Percentiles rank a stretch among this genome's conserved stretches.
Conservation (phyloP, 116 monocot species). For the Papilionanthe hybrid region DNA sequence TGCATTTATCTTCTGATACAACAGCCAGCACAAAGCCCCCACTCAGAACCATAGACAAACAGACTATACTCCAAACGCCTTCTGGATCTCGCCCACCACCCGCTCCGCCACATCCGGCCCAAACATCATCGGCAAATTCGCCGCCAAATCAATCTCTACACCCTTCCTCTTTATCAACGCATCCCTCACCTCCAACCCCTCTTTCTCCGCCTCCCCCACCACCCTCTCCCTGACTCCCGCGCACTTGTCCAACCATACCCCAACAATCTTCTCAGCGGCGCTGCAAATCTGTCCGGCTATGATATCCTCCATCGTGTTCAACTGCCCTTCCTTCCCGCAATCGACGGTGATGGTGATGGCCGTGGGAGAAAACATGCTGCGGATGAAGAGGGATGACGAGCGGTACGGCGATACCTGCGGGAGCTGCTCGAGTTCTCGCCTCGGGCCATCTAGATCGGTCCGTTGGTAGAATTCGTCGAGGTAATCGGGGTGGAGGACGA, state of each 20-base stretch:
- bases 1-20: no score
- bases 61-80: slow-evolving; percentile 34
- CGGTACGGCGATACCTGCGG: slow-evolving; percentile 44
- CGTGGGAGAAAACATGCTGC: slow-evolving; percentile 61
- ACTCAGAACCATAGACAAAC: no score
- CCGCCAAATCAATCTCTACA: slow-evolving; percentile 67
- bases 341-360: slow-evolving; percentile 40
- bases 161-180: slow-evolving; percentile 49
- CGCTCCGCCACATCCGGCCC: slow-evolving; percentile 38
- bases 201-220: slow-evolving; percentile 26
- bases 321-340: slow-evolving; percentile 32
- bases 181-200: slow-evolving; percentile 48
- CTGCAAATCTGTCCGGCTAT: slow-evolving; percentile 18
- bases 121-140: slow-evolving; percentile 76
- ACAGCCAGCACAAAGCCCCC: no score
- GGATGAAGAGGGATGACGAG: slow-evolving; percentile 60
- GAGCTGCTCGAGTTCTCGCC: slow-evolving; percentile 36
- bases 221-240: slow-evolving; percentile 12
- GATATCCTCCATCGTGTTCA: slow-evolving; percentile 45
- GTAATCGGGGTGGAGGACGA: slow-evolving; percentile 69
- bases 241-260: slow-evolving; percentile 63
- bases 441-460: slow-evolving; percentile 37
- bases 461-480: slow-evolving; percentile 46
- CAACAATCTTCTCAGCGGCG: slow-evolving; percentile 36
- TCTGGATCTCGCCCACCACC: slow-evolving; percentile 46